Evolutionary conservation across 192 early-diverging fungal genomes (phyloP), one percentile per base, ranked within the genome.

Genomic region (Linderina pennispora): DNA sequence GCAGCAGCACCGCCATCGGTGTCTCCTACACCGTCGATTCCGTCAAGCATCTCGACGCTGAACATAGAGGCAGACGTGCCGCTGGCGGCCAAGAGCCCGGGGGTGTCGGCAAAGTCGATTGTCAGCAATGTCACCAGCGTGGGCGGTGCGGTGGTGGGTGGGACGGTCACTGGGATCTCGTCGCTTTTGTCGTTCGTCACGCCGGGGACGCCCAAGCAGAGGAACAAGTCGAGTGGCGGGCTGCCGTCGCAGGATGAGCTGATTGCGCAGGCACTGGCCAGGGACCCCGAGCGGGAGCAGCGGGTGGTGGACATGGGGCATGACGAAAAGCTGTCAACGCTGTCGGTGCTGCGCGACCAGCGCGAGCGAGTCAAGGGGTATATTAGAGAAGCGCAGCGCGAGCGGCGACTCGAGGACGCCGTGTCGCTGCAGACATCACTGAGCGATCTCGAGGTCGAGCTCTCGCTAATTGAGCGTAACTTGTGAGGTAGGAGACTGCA

Each of bases 341-440:
- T 87, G n/a, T 64, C 73, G 7, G 76, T 84, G 10, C 74, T 84
- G 43, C 76, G 79, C 24, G 87, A 89, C 52, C 87, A 89, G 55
- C 61, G 80, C 8, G 64, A 55, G 20, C 58, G 74, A 0, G 83
- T 89, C 0, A 60, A 82, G 23, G 78, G 75, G 0, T 89, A 77
- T 36, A 80, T 89, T 15, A 40, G 64, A 11, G 79, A 86, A 6
- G 87, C 87, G 1, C 77, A 75, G 21, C 40, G 53, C 6, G 78
- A 84, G 28, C 76, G 85, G 17, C 74, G 79, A 26, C 71, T 85
- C 48, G 87, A 89, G n/a, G 87, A 89, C 58, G 82, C 80, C 0
- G 62, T 67, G 40, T 78, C 80, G 3, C 55, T 89, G 20, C 80
- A 79, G 46, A 34, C 52, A 2, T 85, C 83, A 21, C 45, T 89